Base-by-base conservation (phyloP, 2,329 filamentous ascomycete species). In the Acarospora socialis region DNA sequence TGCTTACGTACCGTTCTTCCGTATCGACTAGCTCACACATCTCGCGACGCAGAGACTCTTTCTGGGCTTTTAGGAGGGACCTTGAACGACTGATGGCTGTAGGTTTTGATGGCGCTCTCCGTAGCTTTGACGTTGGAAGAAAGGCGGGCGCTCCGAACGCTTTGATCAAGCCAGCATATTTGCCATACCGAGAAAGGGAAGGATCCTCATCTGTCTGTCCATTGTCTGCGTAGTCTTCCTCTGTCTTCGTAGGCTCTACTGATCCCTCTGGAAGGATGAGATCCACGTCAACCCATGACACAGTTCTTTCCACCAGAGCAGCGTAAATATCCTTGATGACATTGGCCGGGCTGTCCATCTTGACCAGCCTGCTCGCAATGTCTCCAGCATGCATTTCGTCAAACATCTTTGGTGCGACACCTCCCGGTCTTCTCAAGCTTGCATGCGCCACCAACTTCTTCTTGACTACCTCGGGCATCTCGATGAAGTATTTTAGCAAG, bases 351-450 rank as follows among this genome's bases (percentile, higher is more conserved):
- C 84, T 80, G 28, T 92, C 83, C 42, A 87, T 77, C 57, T 70
- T 77, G 40, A 76, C 69, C 77, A 95, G 90, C 30, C 74, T 73
- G 53, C 80, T 78, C 32, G 87, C 86, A 37, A 98, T 60, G 47
- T 92, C 81, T 25, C 86, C 90, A 13, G 87, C 84, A 67, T 98
- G 90, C 54, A 87, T 77, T 52, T 94, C 84, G 40, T 80, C 73
- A 55, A 95, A 95, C 37, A 93, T 66, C 25, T 66, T 64, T 13
- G 78, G 71, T 1, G 26, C 38, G 7, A 70, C 67, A 24, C 73
- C 77, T 23, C 71, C 70, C 4, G 77, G 73, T 30, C 70, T 63
- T 35, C 69, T 65, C 14, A 63, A 64, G 46, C 66, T 55, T 15
- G 62, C 55, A 39, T 63, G 64, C 26, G 62, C 56, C 32, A 65